Percentiles rank a stretch among this genome's conserved stretches.
These are phyloP conservation scores for Apiospora arundinis DNA, from an alignment of 2,329 filamentous ascomycete species.

Conservation along the genomic window DNA sequence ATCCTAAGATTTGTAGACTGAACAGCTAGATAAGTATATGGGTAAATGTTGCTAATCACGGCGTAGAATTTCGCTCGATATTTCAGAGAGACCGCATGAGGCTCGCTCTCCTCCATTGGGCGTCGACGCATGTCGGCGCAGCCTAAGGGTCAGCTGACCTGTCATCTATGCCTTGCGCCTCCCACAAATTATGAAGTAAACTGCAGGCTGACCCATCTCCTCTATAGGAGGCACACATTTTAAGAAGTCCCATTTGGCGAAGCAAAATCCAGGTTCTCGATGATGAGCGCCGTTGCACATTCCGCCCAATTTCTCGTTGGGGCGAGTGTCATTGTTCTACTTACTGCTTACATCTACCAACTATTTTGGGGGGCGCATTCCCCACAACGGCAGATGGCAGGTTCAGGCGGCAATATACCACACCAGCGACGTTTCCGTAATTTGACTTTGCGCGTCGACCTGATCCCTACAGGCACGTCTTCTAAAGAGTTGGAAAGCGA, in stretches of 20 bases:
- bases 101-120: too few relatives aligned
- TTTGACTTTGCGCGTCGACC: conserved; percentile 22
- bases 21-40: too few relatives aligned
- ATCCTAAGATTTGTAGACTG: too few relatives aligned
- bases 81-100: too few relatives aligned
- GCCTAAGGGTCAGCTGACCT: neutral
- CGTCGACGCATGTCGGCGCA: too few relatives aligned
- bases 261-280: neutral
- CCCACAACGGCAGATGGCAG: neutral
- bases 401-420: neutral
- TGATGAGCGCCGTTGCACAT: neutral
- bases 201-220: too few relatives aligned
- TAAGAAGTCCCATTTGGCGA: neutral
- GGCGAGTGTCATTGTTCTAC: neutral
- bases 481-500: conserved; percentile 7
- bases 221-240: neutral
- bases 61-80: too few relatives aligned
- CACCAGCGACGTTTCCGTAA: neutral
- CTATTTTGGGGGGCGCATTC: conserved; percentile 3
- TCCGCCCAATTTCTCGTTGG: neutral
- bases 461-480: conserved; percentile 1
- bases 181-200: neutral
- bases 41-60: too few relatives aligned
- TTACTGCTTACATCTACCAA: neutral
- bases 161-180: neutral